Base-by-base conservation (phyloP, 768 basidiomycete genomes). In the Mrakia gelida region DNA sequence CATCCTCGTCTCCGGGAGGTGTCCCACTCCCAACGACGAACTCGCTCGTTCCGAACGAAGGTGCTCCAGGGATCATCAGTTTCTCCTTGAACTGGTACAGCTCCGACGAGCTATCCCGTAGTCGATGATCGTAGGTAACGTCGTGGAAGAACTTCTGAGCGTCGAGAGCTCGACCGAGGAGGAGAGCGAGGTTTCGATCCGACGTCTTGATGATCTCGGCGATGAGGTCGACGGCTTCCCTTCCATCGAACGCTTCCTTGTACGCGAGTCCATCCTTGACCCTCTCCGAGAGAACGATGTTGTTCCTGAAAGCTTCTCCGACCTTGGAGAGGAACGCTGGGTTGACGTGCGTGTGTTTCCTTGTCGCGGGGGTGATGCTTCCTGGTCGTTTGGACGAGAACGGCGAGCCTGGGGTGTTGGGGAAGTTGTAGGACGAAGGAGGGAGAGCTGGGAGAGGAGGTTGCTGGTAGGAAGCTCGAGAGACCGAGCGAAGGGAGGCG, bases 91-190 rank as follows among this genome's bases (percentile, higher is more conserved):
- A 98, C 83, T 96, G 95, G 85, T 98, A 99, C 43, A 99, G 85
- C 85, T 99, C 97, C 79, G 88, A 88, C 0, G 90, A 86, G 81
- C 90, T 94, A 85, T 98, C 97, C 72, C 97, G 87, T 77, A 99
- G 84, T 21, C 96, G 91, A 84, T 99, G 97, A 82, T 98, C 96
- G 83, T 98, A 99, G 13, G 97, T 98, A 81, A 99, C 97, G 82
- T 98, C 97, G 82, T 99, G 97, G 83, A 99, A 98, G 86, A 94
- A 98, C 86, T 98, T 98, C 84, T 98, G 97, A 13, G 95, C 92
- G 82, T 98, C 97, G 74, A 99, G 87, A 3, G 97, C 95, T 61
- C 97, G 89, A 8, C 97, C 97, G n/a, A 98, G 88, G 3, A 99
- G 87, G 65, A 98, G 86, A 16, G 97, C 97, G 38, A 99, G 88